Evolutionary conservation across 306 rosid species (phyloP), one percentile per base, ranked within the genome.

Genomic region (Prunus dulcis): DNA sequence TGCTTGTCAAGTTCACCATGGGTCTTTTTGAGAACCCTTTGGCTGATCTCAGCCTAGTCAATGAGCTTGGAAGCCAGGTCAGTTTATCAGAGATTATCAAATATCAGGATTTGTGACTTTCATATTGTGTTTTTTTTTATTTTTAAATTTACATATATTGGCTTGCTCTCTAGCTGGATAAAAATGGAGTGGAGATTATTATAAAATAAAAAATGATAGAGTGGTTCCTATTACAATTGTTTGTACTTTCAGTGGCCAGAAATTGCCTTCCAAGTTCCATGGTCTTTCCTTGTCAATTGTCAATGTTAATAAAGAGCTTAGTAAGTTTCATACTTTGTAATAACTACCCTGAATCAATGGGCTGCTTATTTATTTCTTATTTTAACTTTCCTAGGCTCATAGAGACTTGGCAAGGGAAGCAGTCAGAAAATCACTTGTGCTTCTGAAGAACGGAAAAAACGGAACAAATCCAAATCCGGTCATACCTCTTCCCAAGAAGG

Each of bases 51-150:
- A 90, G 97, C 86, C 90, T 90, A 74, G 93, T 88, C 82, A 87
- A 89, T 79, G 92, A 92, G 83, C 97, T 95, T 67, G 99, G 99
- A 75, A 95, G 97, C 87, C 97, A 90, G 93, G 99, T 89, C 41
- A 72, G 76, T 78, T 66, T 51, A 49, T 74, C 78, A 41, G 53
- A 76, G 56, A 51, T 9, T 9, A n/a, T 67, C 56, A 34, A 49
- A 61, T 34, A 71, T 64, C 45, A 61, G 56, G 12, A 38, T 38
- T 64, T 28, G 25, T 49, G 10, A 30, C 67, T 22, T 67, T 62
- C 63, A 20, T 13, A 52, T 57, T 34, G 57, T 32, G 6, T 32
- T 6, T 34, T 5, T 67, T 23, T 23, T 1, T n/a, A n/a, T 67
- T 23, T 23, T 1, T 46, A 71, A 12, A 49, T 34, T 5, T 23